phyloP scores from a whole-genome alignment of 345 rosid genomes.

The Rhodomyrtus tomentosa region DNA sequence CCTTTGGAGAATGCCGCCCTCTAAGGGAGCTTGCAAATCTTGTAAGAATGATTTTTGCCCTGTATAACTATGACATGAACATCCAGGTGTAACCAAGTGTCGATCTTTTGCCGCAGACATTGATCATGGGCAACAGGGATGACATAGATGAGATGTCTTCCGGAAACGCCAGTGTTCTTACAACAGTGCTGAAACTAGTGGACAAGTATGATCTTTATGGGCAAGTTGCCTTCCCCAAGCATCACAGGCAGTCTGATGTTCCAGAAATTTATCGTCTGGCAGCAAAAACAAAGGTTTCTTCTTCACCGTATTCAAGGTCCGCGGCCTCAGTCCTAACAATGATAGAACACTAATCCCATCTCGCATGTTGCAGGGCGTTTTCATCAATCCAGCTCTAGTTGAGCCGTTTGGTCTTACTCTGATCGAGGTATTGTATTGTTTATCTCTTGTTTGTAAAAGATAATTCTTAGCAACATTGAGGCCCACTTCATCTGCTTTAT shows the following conservation, averaged over 20 bases:
- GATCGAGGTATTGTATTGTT: conserved; percentile 48
- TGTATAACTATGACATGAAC: not conserved
- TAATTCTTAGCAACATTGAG: not conserved
- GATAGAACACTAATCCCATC: not conserved
- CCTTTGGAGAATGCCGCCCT: conserved; percentile 91
- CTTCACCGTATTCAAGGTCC: not conserved
- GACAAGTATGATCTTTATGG: conserved; percentile 97
- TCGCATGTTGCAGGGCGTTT: conserved; percentile 61
- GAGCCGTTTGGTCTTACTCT: conserved; percentile 97
- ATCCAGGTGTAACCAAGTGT: not conserved
- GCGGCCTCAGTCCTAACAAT: not conserved
- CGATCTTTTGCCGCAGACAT: conserved; percentile 33
- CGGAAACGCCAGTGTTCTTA: conserved; percentile 74
- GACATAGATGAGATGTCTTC: conserved; percentile 76
- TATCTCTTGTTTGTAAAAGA: not conserved
- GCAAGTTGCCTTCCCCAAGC: conserved; percentile 88
- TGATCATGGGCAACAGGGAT: conserved; percentile 93
- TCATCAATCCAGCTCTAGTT: conserved; percentile 92
- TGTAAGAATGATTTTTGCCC: conserved; percentile 19
- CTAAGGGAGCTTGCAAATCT: conserved; percentile 94
- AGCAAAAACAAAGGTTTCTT: conserved; percentile 67
- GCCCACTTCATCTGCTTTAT: not conserved
- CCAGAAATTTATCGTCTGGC: conserved; percentile 94
- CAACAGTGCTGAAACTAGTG: conserved; percentile 69
- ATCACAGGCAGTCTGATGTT: conserved; percentile 92